Conservation (phyloP, 2,329 filamentous ascomycete genomes). For the Monilinia aucupariae region DNA sequence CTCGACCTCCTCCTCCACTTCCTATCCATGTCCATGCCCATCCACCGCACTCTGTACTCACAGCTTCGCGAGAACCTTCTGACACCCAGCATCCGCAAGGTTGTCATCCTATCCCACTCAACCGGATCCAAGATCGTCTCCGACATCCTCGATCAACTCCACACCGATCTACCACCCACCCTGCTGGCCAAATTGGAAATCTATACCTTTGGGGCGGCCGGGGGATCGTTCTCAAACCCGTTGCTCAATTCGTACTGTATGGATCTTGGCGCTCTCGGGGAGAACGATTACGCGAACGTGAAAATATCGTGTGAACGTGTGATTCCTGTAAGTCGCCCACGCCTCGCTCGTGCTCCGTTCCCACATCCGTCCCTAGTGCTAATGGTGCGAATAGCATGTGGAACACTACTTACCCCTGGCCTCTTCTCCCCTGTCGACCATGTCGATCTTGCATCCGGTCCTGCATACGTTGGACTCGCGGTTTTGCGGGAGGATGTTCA, state of each 20-base stretch:
- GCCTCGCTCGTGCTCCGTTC: not conserved
- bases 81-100: conserved; percentile 55
- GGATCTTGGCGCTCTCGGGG: not conserved
- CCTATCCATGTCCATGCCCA: conserved; percentile 66
- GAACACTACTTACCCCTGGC: conserved; percentile 58
- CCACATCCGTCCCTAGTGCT: not conserved
- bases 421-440: conserved; percentile 63
- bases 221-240: conserved; percentile 75
- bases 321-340: conserved; percentile 11
- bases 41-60: conserved; percentile 52
- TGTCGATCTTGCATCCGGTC: conserved; percentile 60
- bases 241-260: conserved; percentile 31
- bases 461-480: conserved; percentile 34
- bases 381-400: conserved; percentile 52
- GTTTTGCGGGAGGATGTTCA: conserved; percentile 36
- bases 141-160: conserved; percentile 66
- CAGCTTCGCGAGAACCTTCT: conserved; percentile 57
- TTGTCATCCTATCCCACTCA: conserved; percentile 67
- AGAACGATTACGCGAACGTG: not conserved
- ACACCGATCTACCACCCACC: conserved; percentile 61
- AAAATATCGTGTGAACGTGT: conserved; percentile 15
- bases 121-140: conserved; percentile 71
- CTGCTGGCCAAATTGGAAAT: conserved; percentile 63
- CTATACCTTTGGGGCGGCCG: conserved; percentile 69
- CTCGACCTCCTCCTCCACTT: conserved; percentile 72